Conservation (phyloP, 371 early-diverging fungal species). For the Mucor irregularis region DNA sequence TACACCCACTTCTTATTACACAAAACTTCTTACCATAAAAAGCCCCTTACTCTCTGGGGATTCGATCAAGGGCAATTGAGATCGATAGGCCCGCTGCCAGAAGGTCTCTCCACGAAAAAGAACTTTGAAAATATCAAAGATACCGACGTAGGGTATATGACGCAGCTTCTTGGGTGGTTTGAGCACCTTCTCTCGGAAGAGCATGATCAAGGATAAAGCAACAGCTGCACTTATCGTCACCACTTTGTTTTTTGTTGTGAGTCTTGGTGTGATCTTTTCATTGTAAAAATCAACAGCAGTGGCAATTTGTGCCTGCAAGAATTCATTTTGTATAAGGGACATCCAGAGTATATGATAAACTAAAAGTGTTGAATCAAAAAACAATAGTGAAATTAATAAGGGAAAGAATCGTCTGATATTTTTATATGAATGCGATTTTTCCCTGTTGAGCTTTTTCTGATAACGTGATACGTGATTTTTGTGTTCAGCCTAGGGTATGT, state of each 20-base stretch:
- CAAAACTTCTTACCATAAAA: conserved; percentile 11
- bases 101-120: background rate
- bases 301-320: background rate
- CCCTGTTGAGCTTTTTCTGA: too few relatives aligned
- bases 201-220: conserved; percentile 1
- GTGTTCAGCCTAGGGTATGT: too few relatives aligned
- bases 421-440: too few relatives aligned
- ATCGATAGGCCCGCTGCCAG: background rate
- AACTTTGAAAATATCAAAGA: background rate
- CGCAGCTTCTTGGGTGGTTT: conserved; percentile 22
- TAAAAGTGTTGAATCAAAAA: too few relatives aligned
- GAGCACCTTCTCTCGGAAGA: background rate
- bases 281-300: background rate
- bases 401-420: too few relatives aligned
- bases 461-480: too few relatives aligned
- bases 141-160: conserved; percentile 22
- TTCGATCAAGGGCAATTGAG: background rate
- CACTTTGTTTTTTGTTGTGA: conserved; percentile 6
- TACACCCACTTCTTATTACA: too few relatives aligned
- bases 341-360: too few relatives aligned
- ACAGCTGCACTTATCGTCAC: conserved; percentile 7
- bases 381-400: too few relatives aligned
- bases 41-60: conserved; percentile 1
- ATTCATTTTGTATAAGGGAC: background rate
- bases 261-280: background rate